Evolutionary conservation across 1,139 yeast species (phyloP).

Genomic region (Spathaspora sp.): DNA sequence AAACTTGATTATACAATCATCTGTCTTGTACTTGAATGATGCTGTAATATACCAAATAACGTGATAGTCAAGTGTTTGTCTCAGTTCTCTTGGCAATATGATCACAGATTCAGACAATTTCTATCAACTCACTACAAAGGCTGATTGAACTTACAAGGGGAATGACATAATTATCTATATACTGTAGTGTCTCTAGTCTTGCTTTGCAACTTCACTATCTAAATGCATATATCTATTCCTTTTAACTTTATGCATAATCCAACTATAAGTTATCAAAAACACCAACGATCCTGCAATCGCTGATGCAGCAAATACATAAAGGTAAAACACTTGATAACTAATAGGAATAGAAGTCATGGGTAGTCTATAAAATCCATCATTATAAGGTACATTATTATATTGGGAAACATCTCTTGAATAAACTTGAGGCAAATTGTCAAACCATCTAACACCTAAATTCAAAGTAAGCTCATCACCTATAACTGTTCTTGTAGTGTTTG

Average conservation of each 20-base stretch:
- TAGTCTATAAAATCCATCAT: slow-evolving; percentile 44
- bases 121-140: too few species aligned
- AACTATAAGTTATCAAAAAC: slow-evolving; percentile 24
- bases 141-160: too few species aligned
- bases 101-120: too few species aligned
- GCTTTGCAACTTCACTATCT: slow-evolving; percentile 31
- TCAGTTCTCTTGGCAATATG: too few species aligned
- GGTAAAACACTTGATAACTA: slow-evolving; percentile 22
- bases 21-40: not conserved
- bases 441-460: slow-evolving; percentile 63
- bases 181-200: slow-evolving; percentile 20
- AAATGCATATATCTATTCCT: slow-evolving; percentile 20
- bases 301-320: slow-evolving; percentile 24
- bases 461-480: slow-evolving; percentile 66
- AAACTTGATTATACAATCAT: not conserved
- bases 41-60: not conserved
- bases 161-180: too few species aligned
- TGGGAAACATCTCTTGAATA: slow-evolving; percentile 16
- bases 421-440: slow-evolving; percentile 26
- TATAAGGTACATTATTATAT: slow-evolving; percentile 29
- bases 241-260: slow-evolving; percentile 19
- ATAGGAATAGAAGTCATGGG: slow-evolving; percentile 32
- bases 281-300: slow-evolving; percentile 26
- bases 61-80: not conserved
- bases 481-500: slow-evolving; percentile 58